Conservation (phyloP, 331 rosid species). For the Malus hybrid region DNA sequence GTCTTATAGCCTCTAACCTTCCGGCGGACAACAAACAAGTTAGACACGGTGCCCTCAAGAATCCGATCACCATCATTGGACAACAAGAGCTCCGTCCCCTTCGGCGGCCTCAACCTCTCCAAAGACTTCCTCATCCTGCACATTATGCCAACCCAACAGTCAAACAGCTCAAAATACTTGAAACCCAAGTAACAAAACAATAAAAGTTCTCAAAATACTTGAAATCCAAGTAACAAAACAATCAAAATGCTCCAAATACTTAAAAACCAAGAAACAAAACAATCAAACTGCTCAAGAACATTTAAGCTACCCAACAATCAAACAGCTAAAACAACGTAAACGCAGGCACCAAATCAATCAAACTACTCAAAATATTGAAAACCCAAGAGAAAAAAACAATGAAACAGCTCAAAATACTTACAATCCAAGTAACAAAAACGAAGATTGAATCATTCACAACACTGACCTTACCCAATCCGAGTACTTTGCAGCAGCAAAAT, state of each 20-base stretch:
- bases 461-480: constrained; percentile 92
- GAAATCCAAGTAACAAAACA: neutral
- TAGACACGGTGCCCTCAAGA: constrained; percentile 84
- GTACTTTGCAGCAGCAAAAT: constrained; percentile 71
- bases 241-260: neutral
- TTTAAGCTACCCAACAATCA: too few species aligned
- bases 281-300: too few species aligned
- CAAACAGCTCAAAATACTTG: neutral
- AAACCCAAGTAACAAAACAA: constrained; percentile 1
- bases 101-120: constrained; percentile 76
- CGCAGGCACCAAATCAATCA: too few species aligned
- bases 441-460: neutral
- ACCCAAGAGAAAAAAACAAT: too few species aligned
- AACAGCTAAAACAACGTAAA: too few species aligned
- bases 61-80: constrained; percentile 68
- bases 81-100: constrained; percentile 73
- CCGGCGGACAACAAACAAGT: constrained; percentile 64
- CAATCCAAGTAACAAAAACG: constrained; percentile 1
- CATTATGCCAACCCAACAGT: neutral
- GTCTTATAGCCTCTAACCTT: constrained; percentile 40
- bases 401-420: neutral
- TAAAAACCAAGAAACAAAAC: neutral
- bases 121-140: constrained; percentile 71
- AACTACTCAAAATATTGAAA: too few species aligned
- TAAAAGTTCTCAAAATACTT: neutral